Evolutionary conservation across 768 basidiomycete species (phyloP).

Genomic region (Daedalea quercina): DNA sequence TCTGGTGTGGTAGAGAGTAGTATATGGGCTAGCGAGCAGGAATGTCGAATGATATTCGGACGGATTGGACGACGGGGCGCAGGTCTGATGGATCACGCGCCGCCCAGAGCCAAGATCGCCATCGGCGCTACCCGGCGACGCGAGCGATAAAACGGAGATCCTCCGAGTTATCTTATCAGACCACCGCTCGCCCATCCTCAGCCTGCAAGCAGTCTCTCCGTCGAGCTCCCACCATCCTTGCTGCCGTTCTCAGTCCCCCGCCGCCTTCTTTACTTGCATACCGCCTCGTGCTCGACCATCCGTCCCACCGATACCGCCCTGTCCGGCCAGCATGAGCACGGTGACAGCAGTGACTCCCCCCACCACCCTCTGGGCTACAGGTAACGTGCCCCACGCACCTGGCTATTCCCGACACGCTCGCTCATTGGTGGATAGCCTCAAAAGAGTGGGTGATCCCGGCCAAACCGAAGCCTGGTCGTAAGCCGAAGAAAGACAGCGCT

Average conservation of each 20-base stretch:
- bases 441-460: constrained; percentile 87
- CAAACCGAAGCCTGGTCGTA: constrained; percentile 81
- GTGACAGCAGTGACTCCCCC: constrained; percentile 36
- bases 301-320: constrained; percentile 18
- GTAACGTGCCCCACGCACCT: constrained; percentile 29
- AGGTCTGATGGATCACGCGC: not conserved
- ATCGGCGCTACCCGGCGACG: not conserved
- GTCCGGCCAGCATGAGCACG: constrained; percentile 14
- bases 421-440: constrained; percentile 46
- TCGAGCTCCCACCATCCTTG: constrained; percentile 2
- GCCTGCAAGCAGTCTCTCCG: no score
- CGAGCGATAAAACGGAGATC: constrained; percentile 8
- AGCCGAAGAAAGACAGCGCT: constrained; percentile 68
- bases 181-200: constrained; percentile 24
- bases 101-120: not conserved
- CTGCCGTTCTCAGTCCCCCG: not conserved
- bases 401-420: not conserved
- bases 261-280: no score
- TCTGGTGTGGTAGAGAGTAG: not conserved
- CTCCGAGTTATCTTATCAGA: constrained; percentile 45
- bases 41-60: not conserved
- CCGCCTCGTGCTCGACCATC: constrained; percentile 14
- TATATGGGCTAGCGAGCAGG: not conserved
- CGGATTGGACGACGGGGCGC: not conserved
- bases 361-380: constrained; percentile 68